Base-by-base conservation (phyloP, 352 stramenopile genomes). In the Phytophthora tentaculata region DNA sequence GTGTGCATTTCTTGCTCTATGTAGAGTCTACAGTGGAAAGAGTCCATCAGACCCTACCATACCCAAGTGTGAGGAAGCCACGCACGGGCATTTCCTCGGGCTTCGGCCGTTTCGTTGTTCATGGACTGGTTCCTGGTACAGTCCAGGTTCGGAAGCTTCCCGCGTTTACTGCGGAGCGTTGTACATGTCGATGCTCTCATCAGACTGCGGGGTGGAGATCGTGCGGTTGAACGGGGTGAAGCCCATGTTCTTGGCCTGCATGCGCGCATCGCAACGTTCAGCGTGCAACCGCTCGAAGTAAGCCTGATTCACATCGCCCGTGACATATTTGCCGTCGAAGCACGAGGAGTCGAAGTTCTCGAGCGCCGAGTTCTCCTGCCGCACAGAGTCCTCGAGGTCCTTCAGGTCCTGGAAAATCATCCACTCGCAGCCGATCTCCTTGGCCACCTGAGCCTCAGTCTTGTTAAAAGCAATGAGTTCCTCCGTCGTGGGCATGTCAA, bases 401-500 rank as follows among this genome's bases (percentile, higher is more conserved):
- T 90, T 79, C 20, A 99, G 69, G 35, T 96, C 86, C 69, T 96
- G 88, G 71, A 84, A 99, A 55, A 99, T 89, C 54, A 99, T 92
- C 90, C 95, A 98, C 78, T 99, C 97, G 73, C 91, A 97, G 24
- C 92, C 94, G 73, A 99, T 96, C 61, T 97, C 88, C 41, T 86
- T 79, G 7, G 96, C 94, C 67, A 99, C 98, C 71, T 99, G 82
- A 7, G 96, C 92, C 45, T 98, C 91, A 5, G 96, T 95, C 52
- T 94, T 86, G 73, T 97, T 92, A 75, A 98, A 98, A 7, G 98
- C 98, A 71, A 99, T 97, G 22, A 99, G 86, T 77, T 99, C 98
- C 51, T 98, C 90, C 32, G 88, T 84, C 48, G 98, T 99, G 9
- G 97, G 97, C 87, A 99, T 99, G 76, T 99, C 98, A 74, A 99